Conservation (phyloP, 2,329 filamentous ascomycete species). For the Onygenales sp. region DNA sequence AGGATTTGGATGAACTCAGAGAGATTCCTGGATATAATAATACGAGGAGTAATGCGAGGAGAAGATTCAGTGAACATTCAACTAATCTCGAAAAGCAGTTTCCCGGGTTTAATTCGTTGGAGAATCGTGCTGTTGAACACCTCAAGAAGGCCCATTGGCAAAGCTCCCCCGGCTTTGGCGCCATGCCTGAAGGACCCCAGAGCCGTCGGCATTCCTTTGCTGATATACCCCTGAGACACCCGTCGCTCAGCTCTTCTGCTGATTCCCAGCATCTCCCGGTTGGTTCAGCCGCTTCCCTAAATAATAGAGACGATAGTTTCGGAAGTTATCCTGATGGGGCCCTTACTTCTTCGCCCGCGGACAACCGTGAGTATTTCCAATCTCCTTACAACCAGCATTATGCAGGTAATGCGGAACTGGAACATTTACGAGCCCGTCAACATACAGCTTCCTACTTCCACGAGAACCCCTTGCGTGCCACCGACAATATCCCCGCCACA, state of each 20-base stretch:
- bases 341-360: constrained; percentile 27
- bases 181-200: constrained; percentile 36
- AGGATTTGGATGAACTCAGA: constrained; percentile 36
- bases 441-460: constrained; percentile 37
- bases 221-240: constrained; percentile 39
- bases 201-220: constrained; percentile 44
- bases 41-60: constrained; percentile 26
- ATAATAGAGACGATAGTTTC: constrained; percentile 29
- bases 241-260: constrained; percentile 32
- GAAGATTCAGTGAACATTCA: constrained; percentile 38
- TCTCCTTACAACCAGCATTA: constrained; percentile 24
- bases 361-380: constrained; percentile 34
- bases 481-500: constrained; percentile 21
- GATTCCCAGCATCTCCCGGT: constrained; percentile 19
- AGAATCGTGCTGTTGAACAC: constrained; percentile 37
- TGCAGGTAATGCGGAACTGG: constrained; percentile 24
- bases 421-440: constrained; percentile 29
- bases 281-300: constrained; percentile 14
- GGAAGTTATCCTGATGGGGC: constrained; percentile 26
- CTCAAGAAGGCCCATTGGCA: constrained; percentile 42
- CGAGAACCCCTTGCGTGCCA: constrained; percentile 25
- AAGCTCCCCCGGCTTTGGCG: constrained; percentile 40
- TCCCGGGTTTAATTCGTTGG: constrained; percentile 25
- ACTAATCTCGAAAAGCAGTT: constrained; percentile 33
- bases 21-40: constrained; percentile 30